Base-by-base conservation (phyloP, 306 rosid genomes). In the Morella rubra region DNA sequence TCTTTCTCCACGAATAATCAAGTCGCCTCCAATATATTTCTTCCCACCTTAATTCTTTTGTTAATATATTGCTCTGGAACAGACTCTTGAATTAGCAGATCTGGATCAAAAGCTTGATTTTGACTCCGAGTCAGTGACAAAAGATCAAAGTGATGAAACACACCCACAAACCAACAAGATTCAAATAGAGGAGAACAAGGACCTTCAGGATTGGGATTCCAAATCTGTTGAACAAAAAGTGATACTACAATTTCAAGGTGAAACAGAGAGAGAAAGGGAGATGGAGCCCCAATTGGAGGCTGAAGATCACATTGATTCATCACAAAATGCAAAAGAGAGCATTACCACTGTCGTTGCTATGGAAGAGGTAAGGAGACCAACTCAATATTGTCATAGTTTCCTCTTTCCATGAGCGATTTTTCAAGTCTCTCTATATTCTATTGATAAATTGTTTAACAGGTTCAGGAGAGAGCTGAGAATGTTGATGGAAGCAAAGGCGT, bases 371-470 rank as follows among this genome's bases (percentile, higher is more conserved):
- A 64, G 55, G 56, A 72, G 16, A 54, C 24, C 40, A 61, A 50
- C 62, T 76, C 52, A 20, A 52, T 16, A 66, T 69, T 5, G 19
- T 49, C 72, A 54, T 56, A 45, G 58, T 40, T 46, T 71, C 20
- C 53, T 13, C 12, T 78, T 32, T 55, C 44, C 51, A 69, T 46
- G 27, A 66, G 50, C 18, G 42, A 58, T 49, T 59, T 59, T 42
- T 32, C 12, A 6, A 83, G 42, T 51, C 46, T 59, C n/a, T n/a
- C 40, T 49, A 54, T 24, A 53, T 52, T 72, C 51, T 73, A 14
- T 41, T 80, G 13, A 76, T 74, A 58, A 32, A 11, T 16, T 15
- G 22, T 56, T 77, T 46, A 60, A 77, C 75, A 80, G 87, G 82
- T 69, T 19, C 73, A 61, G 20, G 75, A 76, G 20, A 71, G 22